phyloP scores from a whole-genome alignment of 192 early-diverging fungal genomes.

The Anaeromyces robustus region DNA sequence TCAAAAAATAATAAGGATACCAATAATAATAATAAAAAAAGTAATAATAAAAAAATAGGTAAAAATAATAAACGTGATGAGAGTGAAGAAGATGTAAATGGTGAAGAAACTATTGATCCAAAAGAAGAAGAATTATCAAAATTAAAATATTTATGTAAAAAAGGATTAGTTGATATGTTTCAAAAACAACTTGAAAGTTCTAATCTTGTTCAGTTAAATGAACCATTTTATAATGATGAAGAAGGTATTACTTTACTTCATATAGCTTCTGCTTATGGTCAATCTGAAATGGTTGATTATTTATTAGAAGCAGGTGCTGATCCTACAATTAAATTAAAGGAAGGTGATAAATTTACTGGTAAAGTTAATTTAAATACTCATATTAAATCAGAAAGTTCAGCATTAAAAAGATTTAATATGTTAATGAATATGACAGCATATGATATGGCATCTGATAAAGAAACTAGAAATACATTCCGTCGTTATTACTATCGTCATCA shows the following conservation, averaged over 20 bases:
- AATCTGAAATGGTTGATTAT: constrained; percentile 37
- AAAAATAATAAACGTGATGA: constrained; percentile 37
- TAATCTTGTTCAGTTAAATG: background rate
- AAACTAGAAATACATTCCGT: constrained; percentile 55
- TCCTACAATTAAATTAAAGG: constrained; percentile 28
- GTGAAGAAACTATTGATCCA: constrained; percentile 12
- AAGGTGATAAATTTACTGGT: background rate
- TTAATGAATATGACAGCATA: constrained; percentile 19
- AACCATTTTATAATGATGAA: constrained; percentile 5
- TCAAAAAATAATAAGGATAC: background rate
- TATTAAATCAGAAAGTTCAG: background rate
- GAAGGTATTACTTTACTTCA: constrained; percentile 50
- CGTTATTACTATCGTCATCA: constrained; percentile 42
- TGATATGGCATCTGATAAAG: constrained; percentile 52
- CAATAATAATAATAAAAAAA: background rate
- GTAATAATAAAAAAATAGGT: constrained; percentile 31
- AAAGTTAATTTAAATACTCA: background rate
- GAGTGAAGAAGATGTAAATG: constrained; percentile 31
- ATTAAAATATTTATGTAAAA: constrained; percentile 14
- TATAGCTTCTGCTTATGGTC: constrained; percentile 45
- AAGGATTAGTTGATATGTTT: background rate
- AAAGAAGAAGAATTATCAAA: constrained; percentile 15
- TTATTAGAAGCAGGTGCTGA: constrained; percentile 62
- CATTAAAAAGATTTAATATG: background rate
- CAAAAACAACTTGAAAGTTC: background rate